phyloP scores from a whole-genome alignment of 2,329 filamentous ascomycete genomes.

The Colletotrichum filicis region DNA sequence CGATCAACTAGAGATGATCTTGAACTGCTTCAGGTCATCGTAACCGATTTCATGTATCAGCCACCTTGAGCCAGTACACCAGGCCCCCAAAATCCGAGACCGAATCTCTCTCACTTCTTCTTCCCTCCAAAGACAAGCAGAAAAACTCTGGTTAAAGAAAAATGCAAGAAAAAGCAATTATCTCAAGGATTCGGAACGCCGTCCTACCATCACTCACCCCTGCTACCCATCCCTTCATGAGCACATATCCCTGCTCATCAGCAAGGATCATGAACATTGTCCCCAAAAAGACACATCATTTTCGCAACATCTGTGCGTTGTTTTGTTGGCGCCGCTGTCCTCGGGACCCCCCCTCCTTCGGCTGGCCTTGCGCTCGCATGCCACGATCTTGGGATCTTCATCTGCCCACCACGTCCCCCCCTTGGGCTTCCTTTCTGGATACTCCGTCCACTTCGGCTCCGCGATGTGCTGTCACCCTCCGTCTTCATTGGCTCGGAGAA shows the following conservation, averaged over 20 bases:
- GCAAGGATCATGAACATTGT: not conserved
- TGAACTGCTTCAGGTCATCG: not conserved
- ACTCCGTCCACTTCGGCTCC: not conserved
- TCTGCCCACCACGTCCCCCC: not conserved
- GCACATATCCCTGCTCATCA: not conserved
- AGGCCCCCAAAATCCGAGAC: not conserved
- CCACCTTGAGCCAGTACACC: not conserved
- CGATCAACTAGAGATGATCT: conserved; percentile 4
- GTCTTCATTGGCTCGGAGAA: not conserved
- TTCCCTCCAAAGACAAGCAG: not conserved
- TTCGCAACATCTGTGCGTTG: conserved; percentile 12
- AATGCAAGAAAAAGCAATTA: conserved; percentile 20
- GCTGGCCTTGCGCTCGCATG: not conserved
- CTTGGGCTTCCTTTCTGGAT: not conserved
- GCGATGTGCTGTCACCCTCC: not conserved
- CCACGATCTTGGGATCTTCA: conserved; percentile 6
- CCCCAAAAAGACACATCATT: conserved; percentile 7
- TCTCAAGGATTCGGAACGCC: not conserved
- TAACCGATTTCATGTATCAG: conserved; percentile 11
- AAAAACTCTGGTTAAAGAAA: not conserved
- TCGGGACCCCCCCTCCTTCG: not conserved
- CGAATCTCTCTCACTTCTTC: not conserved
- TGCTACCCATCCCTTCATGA: not conserved
- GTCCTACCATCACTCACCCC: not conserved
- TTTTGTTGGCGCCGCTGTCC: not conserved